Evolutionary conservation across 257 asterid species (phyloP).

Genomic region (Nicotiana tabacum): DNA sequence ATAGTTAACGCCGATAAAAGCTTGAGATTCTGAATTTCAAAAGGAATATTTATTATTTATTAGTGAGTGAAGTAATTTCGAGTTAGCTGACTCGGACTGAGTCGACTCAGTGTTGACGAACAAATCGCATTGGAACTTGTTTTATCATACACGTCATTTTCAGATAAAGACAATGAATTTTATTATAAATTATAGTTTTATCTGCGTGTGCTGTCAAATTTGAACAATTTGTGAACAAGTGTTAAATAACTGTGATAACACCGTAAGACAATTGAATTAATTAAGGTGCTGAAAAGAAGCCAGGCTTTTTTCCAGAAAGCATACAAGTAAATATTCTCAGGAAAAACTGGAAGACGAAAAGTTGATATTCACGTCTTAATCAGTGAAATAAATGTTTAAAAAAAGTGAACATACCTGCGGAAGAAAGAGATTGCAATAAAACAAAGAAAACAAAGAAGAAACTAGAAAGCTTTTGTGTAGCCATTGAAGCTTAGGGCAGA

Average conservation of each 20-base stretch:
- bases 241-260: not conserved
- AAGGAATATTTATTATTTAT: not conserved
- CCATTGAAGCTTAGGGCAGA: not conserved
- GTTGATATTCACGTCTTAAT: not conserved
- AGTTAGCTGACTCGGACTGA: not conserved
- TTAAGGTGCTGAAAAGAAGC: not conserved
- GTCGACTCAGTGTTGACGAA: not conserved
- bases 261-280: not conserved
- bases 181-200: not conserved
- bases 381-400: not conserved
- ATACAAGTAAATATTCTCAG: not conserved
- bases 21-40: constrained; percentile 46
- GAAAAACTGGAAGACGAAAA: not conserved
- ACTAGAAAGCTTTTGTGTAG: not conserved
- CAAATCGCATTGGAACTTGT: not conserved
- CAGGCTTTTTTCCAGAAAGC: not conserved
- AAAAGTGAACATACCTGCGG: constrained; percentile 14
- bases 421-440: constrained; percentile 10
- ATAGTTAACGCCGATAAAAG: constrained; percentile 84
- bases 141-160: not conserved
- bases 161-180: not conserved
- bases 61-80: not conserved
- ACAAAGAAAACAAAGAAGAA: not conserved
- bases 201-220: not conserved
- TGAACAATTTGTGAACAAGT: not conserved